Percentiles rank a stretch among this genome's conserved stretches.
Conservation (phyloP, 345 rosid species). For the Eucalyptus pauciflora region DNA sequence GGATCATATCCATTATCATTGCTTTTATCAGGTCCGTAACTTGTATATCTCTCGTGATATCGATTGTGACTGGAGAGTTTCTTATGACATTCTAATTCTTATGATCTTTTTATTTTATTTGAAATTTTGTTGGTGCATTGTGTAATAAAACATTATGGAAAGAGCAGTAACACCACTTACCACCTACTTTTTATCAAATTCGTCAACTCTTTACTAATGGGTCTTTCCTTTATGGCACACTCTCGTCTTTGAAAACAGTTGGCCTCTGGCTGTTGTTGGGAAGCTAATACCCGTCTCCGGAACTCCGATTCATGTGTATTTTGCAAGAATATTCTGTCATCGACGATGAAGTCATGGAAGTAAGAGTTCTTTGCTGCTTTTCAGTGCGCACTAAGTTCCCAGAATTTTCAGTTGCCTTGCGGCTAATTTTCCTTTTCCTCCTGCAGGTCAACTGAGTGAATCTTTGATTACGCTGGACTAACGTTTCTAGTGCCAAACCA, state of each 20-base stretch:
- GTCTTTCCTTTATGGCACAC: not conserved
- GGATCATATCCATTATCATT: conserved; percentile 58
- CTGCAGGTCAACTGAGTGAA: conserved; percentile 29
- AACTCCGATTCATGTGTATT: conserved; percentile 29
- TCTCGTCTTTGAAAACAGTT: conserved; percentile 26
- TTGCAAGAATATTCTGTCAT: not conserved
- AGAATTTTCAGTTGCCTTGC: not conserved
- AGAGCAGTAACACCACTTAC: not conserved
- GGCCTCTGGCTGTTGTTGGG: conserved; percentile 87
- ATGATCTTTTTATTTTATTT: not conserved
- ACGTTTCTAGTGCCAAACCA: not conserved
- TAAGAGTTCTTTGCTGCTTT: not conserved
- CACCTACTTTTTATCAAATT: not conserved
- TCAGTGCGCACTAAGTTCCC: not conserved
- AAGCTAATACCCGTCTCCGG: conserved; percentile 61
- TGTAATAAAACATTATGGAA: not conserved
- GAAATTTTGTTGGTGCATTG: not conserved
- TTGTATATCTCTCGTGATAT: not conserved
- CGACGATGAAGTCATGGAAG: not conserved
- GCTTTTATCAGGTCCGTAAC: conserved; percentile 50
- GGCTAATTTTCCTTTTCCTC: not conserved
- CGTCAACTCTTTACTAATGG: not conserved
- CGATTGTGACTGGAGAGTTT: not conserved
- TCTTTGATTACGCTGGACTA: not conserved
- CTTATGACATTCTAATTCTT: not conserved